Conservation (phyloP, 2,329 filamentous ascomycete species). For the Colletotrichum sp. region DNA sequence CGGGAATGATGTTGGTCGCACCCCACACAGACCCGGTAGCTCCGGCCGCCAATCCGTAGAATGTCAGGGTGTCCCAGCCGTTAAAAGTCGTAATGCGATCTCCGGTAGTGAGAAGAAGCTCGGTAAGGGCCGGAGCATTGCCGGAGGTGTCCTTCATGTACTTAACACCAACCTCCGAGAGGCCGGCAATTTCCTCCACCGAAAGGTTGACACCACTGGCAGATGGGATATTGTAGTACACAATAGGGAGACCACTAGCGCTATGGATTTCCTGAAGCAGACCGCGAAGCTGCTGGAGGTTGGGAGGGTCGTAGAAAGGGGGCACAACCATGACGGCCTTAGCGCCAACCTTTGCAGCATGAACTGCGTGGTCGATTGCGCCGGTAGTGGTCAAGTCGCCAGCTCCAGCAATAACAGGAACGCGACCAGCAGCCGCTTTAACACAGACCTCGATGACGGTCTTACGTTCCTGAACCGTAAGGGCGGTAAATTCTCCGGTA, state of each 20-base stretch:
- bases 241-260: conserved; percentile 45
- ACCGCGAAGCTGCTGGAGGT: conserved; percentile 42
- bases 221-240: conserved; percentile 58
- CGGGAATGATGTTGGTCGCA: conserved; percentile 54
- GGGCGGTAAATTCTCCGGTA: conserved; percentile 53
- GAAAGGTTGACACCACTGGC: conserved; percentile 47
- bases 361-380: conserved; percentile 43
- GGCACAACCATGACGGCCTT: conserved; percentile 53
- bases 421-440: conserved; percentile 41
- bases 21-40: conserved; percentile 56
- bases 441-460: conserved; percentile 41
- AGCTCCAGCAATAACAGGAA: conserved; percentile 47
- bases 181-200: conserved; percentile 44
- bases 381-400: conserved; percentile 46
- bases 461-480: conserved; percentile 49
- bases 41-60: conserved; percentile 55
- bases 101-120: conserved; percentile 46
- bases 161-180: conserved; percentile 50
- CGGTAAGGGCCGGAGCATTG: conserved; percentile 53
- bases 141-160: conserved; percentile 59
- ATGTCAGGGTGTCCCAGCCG: conserved; percentile 59
- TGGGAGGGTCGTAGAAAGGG: conserved; percentile 52
- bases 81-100: conserved; percentile 52
- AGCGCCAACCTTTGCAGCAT: conserved; percentile 43
- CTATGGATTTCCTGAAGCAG: conserved; percentile 44